Base-by-base conservation (phyloP, 768 basidiomycete species). In the Boletales sp. region DNA sequence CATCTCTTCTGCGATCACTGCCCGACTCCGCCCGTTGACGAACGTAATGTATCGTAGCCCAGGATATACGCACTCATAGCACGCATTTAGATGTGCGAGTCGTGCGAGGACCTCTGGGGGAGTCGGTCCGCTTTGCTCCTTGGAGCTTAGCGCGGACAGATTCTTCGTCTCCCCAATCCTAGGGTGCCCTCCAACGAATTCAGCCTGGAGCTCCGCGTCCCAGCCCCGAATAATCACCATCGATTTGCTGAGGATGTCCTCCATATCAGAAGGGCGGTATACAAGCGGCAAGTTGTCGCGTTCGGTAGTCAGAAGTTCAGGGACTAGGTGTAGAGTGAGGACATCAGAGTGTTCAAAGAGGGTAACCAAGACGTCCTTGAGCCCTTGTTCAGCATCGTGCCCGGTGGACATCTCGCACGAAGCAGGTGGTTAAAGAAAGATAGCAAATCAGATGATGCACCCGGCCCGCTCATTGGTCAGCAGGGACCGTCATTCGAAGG, bases 41-140 rank as follows among this genome's bases (percentile, higher is more conserved):
- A 94, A 97, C 6, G 91, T 94, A 69, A 97, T 90, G 62, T 92
- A 95, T 17, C 88, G 78, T 55, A 97, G 64, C 4, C 86, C 83
- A 0, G 86, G 82, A 60, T 85, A 95, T 46, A 70, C 70, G 27
- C 63, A 70, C 63, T 94, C 90, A 61, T 94, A 95, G 55, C 80
- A 79, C 11, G 72, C 75, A 57, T 97, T 97, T 43, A 95, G 77
- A 56, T 87, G 79, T 30, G 65, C 76, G 15, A 97, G 77, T 9
- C 90, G 81, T 7, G 71, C 78, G 18, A 95, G 73, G 34, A 94
- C 84, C 50, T 83, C 83, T 24, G 87, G 84, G 7, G 84, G 79
- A 9, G 55, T 56, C 2, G 56, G 58, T 21, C 75, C 76, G 12
- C 81, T 84, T 66, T 95, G 94, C 69, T 97, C 94, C 43, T 77